Conservation (phyloP, 768 basidiomycete species). For the Boletus sp. region DNA sequence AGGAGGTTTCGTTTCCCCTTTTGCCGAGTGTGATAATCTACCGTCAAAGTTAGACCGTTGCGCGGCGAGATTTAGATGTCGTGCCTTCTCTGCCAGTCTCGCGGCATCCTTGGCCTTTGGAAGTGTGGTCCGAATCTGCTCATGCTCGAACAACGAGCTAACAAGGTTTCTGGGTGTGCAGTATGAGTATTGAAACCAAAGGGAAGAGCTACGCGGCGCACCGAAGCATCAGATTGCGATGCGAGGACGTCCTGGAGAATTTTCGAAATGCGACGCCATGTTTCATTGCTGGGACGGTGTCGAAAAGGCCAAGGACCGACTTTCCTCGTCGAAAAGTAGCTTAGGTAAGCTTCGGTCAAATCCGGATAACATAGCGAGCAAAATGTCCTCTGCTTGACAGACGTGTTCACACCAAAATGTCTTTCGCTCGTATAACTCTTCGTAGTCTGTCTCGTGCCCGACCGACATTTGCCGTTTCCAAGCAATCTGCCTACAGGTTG, state of each 20-base stretch:
- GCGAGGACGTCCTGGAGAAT: constrained; percentile 86
- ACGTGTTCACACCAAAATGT: constrained; percentile 32
- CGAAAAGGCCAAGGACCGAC: background rate
- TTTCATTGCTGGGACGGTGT: constrained; percentile 60
- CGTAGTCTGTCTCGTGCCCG: constrained; percentile 28
- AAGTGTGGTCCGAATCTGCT: constrained; percentile 92
- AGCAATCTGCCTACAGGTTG: constrained; percentile 27
- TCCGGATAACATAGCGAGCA: constrained; percentile 15
- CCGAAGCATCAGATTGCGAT: constrained; percentile 92
- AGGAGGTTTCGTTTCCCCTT: constrained; percentile 68
- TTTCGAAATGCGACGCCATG: constrained; percentile 93
- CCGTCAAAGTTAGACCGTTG: constrained; percentile 3
- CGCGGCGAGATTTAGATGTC: background rate
- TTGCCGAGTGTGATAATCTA: constrained; percentile 94
- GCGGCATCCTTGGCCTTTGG: constrained; percentile 93
- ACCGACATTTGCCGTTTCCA: constrained; percentile 29
- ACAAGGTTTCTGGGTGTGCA: constrained; percentile 72
- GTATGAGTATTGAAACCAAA: constrained; percentile 5
- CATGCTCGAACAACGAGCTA: constrained; percentile 89
- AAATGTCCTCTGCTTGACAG: background rate
- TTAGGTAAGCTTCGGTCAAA: constrained; percentile 21
- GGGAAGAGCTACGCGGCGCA: constrained; percentile 30
- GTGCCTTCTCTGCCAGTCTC: constrained; percentile 87
- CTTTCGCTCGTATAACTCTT: constrained; percentile 33
- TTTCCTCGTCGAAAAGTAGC: too few species aligned